These are phyloP conservation scores for Ophiostoma perfectum DNA, from an alignment of 2,329 filamentous ascomycete species.

Conservation along the genomic window DNA sequence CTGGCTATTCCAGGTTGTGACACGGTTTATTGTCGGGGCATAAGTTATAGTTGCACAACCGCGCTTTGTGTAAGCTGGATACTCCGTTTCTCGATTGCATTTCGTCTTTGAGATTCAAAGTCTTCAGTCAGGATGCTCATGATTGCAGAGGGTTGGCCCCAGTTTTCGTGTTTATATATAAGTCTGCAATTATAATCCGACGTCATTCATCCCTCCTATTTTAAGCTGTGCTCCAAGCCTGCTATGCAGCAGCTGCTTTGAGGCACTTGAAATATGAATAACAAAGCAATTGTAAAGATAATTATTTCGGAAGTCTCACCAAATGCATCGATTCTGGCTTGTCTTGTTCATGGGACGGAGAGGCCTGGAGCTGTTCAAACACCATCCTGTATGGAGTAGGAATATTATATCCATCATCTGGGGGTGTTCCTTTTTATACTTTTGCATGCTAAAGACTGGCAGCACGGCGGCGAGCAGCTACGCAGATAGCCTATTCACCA, in stretches of 20 bases:
- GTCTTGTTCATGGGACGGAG: no score
- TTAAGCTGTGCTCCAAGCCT: no score
- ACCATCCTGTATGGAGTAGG: background rate
- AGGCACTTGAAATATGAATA: no score
- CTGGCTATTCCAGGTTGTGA: background rate
- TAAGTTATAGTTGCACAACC: background rate
- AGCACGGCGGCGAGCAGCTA: background rate
- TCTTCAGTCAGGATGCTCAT: background rate
- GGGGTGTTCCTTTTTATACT: constrained; percentile 5
- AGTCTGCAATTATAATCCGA: background rate
- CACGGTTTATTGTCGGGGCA: background rate
- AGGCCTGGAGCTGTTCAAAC: no score
- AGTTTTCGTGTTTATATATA: background rate
- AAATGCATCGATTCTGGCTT: no score
- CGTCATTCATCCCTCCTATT: background rate
- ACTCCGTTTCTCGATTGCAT: constrained; percentile 1
- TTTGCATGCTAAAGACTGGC: background rate
- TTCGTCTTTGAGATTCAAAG: background rate
- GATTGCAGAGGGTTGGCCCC: background rate
- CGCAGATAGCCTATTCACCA: background rate
- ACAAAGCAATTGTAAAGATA: no score
- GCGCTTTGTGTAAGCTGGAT: background rate
- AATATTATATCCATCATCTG: background rate
- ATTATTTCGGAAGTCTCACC: no score
- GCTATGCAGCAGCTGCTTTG: no score